These are phyloP conservation scores for Penicillium sp. DNA, from an alignment of 2,329 filamentous ascomycete genomes.

Conservation along the genomic window DNA sequence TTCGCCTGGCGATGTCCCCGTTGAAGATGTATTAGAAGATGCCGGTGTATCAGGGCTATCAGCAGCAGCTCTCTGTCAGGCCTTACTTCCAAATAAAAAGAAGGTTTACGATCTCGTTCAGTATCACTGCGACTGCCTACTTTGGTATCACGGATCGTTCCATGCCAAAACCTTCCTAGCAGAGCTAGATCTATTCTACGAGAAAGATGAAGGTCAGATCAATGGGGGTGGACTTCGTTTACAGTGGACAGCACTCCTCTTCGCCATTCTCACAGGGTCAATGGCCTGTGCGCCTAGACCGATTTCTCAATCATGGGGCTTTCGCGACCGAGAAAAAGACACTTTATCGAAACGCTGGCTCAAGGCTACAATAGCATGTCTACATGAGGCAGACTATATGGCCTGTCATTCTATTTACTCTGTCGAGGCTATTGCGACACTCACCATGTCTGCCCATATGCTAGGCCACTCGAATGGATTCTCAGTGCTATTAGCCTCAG, in stretches of 20 bases:
- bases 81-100: slow-evolving; percentile 33
- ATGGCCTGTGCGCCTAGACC: slow-evolving; percentile 43
- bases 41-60: slow-evolving; percentile 1
- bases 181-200: slow-evolving; percentile 40
- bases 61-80: slow-evolving; percentile 30
- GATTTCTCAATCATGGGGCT: slow-evolving; percentile 46
- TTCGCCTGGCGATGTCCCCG: slow-evolving; percentile 23
- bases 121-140: slow-evolving; percentile 41
- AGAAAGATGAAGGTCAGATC: slow-evolving; percentile 34
- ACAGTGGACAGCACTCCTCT: slow-evolving; percentile 50
- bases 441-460: slow-evolving; percentile 53
- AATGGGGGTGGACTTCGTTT: slow-evolving; percentile 36
- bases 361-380: slow-evolving; percentile 46
- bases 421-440: slow-evolving; percentile 49
- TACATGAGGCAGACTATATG: slow-evolving; percentile 50
- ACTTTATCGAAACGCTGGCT: slow-evolving; percentile 49
- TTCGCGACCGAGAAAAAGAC: slow-evolving; percentile 42
- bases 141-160: slow-evolving; percentile 44
- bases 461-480: slow-evolving; percentile 52
- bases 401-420: slow-evolving; percentile 45
- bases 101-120: slow-evolving; percentile 30
- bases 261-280: slow-evolving; percentile 46
- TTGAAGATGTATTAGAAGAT: slow-evolving; percentile 11
- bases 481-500: slow-evolving; percentile 47
- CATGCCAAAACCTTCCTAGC: slow-evolving; percentile 30